Percentiles rank a stretch among this genome's conserved stretches.
Conservation (phyloP, 192 early-diverging fungal species). For the Rhizophlyctis rosea region DNA sequence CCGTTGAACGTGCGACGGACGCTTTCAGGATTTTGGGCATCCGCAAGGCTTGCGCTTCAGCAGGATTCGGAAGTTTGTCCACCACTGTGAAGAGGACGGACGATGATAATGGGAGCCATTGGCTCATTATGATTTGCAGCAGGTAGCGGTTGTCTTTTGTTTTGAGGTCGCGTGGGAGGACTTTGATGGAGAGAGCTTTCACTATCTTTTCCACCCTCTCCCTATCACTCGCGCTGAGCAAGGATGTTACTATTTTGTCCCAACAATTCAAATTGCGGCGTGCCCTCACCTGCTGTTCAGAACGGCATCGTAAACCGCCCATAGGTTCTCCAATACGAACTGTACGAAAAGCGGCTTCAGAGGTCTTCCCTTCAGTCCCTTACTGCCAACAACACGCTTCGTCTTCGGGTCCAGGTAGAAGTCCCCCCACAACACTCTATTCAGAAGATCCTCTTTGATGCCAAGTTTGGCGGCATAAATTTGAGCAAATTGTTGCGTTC, state of each 20-base stretch:
- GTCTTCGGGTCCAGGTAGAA: slow-evolving; percentile 96
- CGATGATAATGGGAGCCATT: slow-evolving; percentile 92
- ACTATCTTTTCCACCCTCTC: slow-evolving; percentile 94
- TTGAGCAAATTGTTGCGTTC: slow-evolving; percentile 86
- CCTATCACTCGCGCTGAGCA: slow-evolving; percentile 36
- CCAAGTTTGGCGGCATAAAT: slow-evolving; percentile 88
- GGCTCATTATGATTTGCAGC: slow-evolving; percentile 79
- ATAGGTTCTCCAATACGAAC: slow-evolving; percentile 89
- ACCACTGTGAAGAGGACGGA: slow-evolving; percentile 83
- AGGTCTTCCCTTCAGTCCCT: slow-evolving; percentile 74
- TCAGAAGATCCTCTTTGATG: slow-evolving; percentile 72
- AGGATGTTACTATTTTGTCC: too few species aligned
- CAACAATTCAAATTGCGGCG: too few species aligned
- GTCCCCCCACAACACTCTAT: slow-evolving; percentile 93
- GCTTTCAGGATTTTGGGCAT: slow-evolving; percentile 70
- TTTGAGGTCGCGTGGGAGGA: slow-evolving; percentile 84
- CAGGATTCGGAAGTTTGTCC: slow-evolving; percentile 85
- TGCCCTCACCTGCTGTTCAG: slow-evolving; percentile 37
- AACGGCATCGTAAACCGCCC: slow-evolving; percentile 87
- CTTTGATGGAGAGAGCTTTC: slow-evolving; percentile 78
- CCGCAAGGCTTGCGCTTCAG: slow-evolving; percentile 72
- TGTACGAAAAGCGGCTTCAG: slow-evolving; percentile 98
- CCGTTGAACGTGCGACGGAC: slow-evolving; percentile 17
- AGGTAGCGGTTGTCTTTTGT: slow-evolving; percentile 77
- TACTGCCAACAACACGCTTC: slow-evolving; percentile 82